phyloP scores from a whole-genome alignment of 768 basidiomycete species.

The Mycena amicta region DNA sequence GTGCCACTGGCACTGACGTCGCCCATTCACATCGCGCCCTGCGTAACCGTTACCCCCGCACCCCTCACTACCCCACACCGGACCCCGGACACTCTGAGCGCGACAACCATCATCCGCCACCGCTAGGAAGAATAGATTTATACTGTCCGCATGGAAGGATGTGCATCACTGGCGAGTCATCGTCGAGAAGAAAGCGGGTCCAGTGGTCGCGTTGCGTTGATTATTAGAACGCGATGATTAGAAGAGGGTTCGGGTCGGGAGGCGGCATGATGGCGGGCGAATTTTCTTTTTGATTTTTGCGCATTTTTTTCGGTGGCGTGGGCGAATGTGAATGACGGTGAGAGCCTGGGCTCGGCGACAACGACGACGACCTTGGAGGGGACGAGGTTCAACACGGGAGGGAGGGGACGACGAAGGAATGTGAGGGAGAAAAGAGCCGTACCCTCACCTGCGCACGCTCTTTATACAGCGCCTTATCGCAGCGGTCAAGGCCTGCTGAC shows the following conservation, averaged over 20 bases:
- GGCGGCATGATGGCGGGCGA: not conserved
- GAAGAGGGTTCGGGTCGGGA: not conserved
- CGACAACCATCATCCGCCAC: not conserved
- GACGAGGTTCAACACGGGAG: not conserved
- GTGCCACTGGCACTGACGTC: not conserved
- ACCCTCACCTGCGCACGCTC: not conserved
- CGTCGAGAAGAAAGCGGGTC: not conserved
- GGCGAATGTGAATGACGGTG: not conserved
- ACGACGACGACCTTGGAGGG: not conserved
- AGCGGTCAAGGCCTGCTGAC: constrained; percentile 11
- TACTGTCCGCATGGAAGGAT: not conserved
- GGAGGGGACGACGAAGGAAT: not conserved
- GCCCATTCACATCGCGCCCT: not conserved
- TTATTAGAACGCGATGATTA: not conserved
- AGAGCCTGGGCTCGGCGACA: not conserved
- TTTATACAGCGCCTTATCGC: constrained; percentile 21
- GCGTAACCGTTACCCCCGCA: not conserved
- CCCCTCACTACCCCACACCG: constrained; percentile 2
- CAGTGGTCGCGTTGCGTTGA: not conserved
- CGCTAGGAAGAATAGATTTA: not conserved
- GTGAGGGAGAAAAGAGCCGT: constrained; percentile 7
- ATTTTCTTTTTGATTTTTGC: not conserved
- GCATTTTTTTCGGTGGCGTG: not conserved
- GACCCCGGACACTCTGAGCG: not conserved
- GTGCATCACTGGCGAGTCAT: not conserved